phyloP scores from a whole-genome alignment of 1,139 yeast genomes.

The Zygoascus hellenicus region DNA sequence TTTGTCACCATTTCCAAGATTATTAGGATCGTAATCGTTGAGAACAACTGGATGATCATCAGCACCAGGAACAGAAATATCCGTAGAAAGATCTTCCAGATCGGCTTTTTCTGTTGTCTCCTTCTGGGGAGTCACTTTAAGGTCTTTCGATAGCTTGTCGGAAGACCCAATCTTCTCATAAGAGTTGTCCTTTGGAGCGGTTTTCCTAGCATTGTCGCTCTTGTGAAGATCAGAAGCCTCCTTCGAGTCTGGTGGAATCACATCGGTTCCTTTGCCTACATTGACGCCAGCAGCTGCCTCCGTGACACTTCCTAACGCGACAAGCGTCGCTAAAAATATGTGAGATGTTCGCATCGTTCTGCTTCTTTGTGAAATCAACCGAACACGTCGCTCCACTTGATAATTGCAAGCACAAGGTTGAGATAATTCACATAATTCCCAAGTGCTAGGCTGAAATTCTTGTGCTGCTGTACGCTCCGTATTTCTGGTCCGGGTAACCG shows the following conservation, averaged over 20 bases:
- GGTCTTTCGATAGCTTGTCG: conserved; percentile 31
- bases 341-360: conserved; percentile 1
- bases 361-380: background rate
- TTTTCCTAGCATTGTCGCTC: conserved; percentile 32
- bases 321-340: background rate
- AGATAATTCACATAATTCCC: no score
- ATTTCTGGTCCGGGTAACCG: no score
- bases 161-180: conserved; percentile 23
- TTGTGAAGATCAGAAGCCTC: conserved; percentile 28
- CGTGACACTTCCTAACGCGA: background rate
- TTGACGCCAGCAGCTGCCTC: conserved; percentile 16
- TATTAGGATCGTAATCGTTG: conserved; percentile 37
- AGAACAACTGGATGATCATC: conserved; percentile 33
- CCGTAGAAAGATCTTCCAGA: conserved; percentile 11
- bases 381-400: no score
- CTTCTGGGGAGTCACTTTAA: conserved; percentile 26
- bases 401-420: no score
- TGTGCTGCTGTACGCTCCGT: no score
- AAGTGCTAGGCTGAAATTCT: no score
- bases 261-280: conserved; percentile 28
- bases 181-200: conserved; percentile 36
- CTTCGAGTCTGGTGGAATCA: conserved; percentile 30
- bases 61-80: conserved; percentile 21
- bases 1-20: conserved; percentile 29
- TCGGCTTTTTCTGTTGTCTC: conserved; percentile 19